These are phyloP conservation scores for Russula virescens DNA, from an alignment of 768 basidiomycete genomes.

Conservation along the genomic window DNA sequence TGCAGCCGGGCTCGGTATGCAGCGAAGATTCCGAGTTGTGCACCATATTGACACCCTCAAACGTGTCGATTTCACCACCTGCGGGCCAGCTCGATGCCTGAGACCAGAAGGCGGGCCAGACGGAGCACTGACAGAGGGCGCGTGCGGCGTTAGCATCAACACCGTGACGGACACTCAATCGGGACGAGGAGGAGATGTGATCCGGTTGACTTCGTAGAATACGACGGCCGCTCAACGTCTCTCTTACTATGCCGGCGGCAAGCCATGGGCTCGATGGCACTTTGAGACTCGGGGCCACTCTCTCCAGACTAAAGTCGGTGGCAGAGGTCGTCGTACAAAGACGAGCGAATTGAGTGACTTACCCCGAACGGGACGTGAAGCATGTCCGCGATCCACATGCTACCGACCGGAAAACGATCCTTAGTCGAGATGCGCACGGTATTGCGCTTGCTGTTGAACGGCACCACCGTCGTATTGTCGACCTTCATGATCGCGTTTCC, in stretches of 20 bases:
- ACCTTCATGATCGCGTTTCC: constrained; percentile 74
- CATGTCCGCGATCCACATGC: constrained; percentile 60
- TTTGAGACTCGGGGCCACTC: too few species aligned
- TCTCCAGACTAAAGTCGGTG: too few species aligned
- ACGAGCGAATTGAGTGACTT: constrained; percentile 26
- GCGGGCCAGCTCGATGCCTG: constrained; percentile 55
- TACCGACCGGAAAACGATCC: constrained; percentile 52
- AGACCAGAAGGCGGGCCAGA: constrained; percentile 63
- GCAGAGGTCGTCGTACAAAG: too few species aligned
- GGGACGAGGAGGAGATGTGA: too few species aligned
- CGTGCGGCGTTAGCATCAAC: not conserved
- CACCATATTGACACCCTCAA: constrained; percentile 73
- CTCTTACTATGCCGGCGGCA: too few species aligned
- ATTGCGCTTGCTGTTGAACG: constrained; percentile 52
- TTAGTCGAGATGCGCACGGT: constrained; percentile 57
- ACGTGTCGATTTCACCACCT: constrained; percentile 63
- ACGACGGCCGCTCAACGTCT: too few species aligned
- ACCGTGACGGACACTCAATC: too few species aligned
- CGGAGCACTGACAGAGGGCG: constrained; percentile 46
- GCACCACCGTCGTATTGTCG: constrained; percentile 58
- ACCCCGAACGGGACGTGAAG: constrained; percentile 61
- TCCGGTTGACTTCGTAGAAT: too few species aligned
- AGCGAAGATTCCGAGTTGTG: constrained; percentile 65
- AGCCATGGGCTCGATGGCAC: not conserved
- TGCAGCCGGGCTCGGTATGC: constrained; percentile 62